Conservation (phyloP, 2,329 filamentous ascomycete genomes). For the Calonectria hongkongensis region DNA sequence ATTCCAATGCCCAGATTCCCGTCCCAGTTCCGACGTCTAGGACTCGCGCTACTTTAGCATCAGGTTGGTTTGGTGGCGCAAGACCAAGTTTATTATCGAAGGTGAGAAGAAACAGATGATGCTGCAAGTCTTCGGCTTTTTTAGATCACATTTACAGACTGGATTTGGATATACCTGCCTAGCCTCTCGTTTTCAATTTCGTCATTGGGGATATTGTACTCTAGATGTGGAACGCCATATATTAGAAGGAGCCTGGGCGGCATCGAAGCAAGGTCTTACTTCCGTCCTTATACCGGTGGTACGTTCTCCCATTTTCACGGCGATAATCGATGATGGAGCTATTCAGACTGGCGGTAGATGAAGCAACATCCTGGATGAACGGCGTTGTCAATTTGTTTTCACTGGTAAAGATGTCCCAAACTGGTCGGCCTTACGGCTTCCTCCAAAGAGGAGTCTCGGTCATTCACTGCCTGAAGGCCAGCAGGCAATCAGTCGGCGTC, state of each 20-base stretch:
- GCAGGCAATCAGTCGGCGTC: background rate
- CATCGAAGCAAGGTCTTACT: slow-evolving; percentile 21
- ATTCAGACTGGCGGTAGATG: slow-evolving; percentile 41
- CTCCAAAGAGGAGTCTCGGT: slow-evolving; percentile 27
- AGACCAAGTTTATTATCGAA: slow-evolving; percentile 43
- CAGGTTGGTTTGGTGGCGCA: slow-evolving; percentile 41
- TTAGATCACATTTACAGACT: background rate
- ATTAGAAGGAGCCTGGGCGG: background rate
- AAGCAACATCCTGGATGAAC: slow-evolving; percentile 31
- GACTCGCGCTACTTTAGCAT: slow-evolving; percentile 39
- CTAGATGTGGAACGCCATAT: background rate
- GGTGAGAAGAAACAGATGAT: slow-evolving; percentile 45
- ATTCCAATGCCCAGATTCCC: slow-evolving; percentile 50
- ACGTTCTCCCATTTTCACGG: slow-evolving; percentile 46
- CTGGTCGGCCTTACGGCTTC: background rate
- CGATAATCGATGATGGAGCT: slow-evolving; percentile 48
- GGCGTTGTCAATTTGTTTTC: background rate
- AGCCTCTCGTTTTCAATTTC: slow-evolving; percentile 45
- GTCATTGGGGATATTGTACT: slow-evolving; percentile 48
- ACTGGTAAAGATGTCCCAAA: background rate
- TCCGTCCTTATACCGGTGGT: slow-evolving; percentile 49
- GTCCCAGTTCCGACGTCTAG: slow-evolving; percentile 48
- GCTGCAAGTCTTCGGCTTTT: slow-evolving; percentile 40
- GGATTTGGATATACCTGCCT: background rate
- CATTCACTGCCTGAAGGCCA: slow-evolving; percentile 12